Base-by-base conservation (phyloP, 306 rosid genomes). In the Cucumis melo region DNA sequence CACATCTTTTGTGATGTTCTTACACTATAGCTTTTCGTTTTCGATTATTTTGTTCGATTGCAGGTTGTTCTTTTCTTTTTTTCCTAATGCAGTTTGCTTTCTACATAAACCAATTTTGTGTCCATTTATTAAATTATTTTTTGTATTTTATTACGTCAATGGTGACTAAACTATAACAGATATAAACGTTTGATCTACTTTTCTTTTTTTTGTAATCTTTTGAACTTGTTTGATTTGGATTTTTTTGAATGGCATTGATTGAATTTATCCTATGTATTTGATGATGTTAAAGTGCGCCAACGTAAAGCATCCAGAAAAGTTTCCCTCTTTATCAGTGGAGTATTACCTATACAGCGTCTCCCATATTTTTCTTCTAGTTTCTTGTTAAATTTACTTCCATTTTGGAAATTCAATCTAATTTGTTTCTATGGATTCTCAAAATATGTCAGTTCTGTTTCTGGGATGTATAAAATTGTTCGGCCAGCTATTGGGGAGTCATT, bases 401-500 rank as follows among this genome's bases (percentile, higher is more conserved):
- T 6, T 16, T 72, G 34, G 20, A 8, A 8, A 72, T 72, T 16
- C 60, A 39, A 72, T 48, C 56, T 72, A 58, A 39, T 55, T 80
- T 38, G 42, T 65, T 78, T 77, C 77, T 58, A 75, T 61, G 84
- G 78, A 79, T 88, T 46, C 95, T 23, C 75, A 72, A 72, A 72
- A 72, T 70, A 67, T 68, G 38, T 70, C 75, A 95, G 99, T 83
- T 92, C 99, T 60, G 76, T 88, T 76, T 82, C 98, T 48, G 96
- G 93, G 64, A 80, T 81, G 84, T 90, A 85, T 80, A 94, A 91
- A 83, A 92, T 86, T 78, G 95, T 94, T 60, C 99, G 99, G 11
- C 99, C 99, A 17, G 93, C 96, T 8, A 95, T 92, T 87, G 98
- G 99, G 80, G 99, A 94, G 90, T 92, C 99, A 15, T 62, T 83